Evolutionary conservation across 2,329 filamentous ascomycete species (phyloP), one percentile per base, ranked within the genome.

Genomic region (Diaporthe citri): DNA sequence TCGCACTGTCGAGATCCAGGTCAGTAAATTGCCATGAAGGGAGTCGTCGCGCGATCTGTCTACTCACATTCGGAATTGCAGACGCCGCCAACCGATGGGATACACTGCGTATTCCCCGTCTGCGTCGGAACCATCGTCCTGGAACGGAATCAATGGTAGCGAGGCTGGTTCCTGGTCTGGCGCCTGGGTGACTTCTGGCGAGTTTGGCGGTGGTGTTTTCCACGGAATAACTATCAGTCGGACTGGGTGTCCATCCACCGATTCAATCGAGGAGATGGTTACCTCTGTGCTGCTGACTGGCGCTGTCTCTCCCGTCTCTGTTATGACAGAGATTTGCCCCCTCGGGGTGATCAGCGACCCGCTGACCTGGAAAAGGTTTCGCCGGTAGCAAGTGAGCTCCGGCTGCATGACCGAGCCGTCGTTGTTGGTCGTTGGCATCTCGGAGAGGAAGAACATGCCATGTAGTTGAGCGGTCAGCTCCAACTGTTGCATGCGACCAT

Each of bases 191-290:
- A 92, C 87, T 77, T 93, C 91, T n/a, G 91, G 89, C 4, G 92
- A 91, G 84, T 93, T 94, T 69, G 94, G 94, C 39, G 94, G 94
- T 1, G 95, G 96, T 2, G 96, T 98, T 87, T 98, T 98, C 96
- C 96, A 98, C 1, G 96, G 96, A 75, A 98, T 97, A 10, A 97
- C 97, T 77, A 98, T 98, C 77, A 98, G 92, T 79, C 97, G 96
- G 57, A 98, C 95, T 0, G 94, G 87, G 79, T 98, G 96, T 46
- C 95, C 95, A 82, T 98, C 96, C 22, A 98, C 95, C 2, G 96
- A 98, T 83, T 98, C 96, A 66, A 95, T 97, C 12, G 96, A 96
- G 7, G 95, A 97, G 62, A 98, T 94, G 72, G 93, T 92, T 71
- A 98, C 91, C 82, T 98, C 96, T 83, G 96, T 94, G 77, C 89